Percentiles rank a stretch among this genome's conserved stretches.
These are phyloP conservation scores for Citrus maxima DNA, from an alignment of 345 rosid species.

Conservation along the genomic window DNA sequence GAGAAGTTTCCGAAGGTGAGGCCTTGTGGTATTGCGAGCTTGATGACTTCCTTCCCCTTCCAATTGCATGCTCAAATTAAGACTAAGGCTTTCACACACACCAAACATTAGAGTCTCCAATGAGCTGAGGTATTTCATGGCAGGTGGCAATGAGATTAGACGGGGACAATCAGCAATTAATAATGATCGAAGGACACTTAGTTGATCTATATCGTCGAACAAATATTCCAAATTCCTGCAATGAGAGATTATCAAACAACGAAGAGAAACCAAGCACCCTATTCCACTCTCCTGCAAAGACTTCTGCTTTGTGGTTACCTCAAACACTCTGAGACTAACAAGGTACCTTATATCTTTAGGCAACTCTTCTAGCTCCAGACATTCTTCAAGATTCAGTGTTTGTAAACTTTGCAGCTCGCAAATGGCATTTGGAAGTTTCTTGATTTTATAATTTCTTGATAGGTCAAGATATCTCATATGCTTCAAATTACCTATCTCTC, in stretches of 20 bases:
- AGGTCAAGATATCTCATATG: slow-evolving; percentile 24
- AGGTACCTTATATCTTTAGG: slow-evolving; percentile 16
- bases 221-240: background rate
- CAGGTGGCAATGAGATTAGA: slow-evolving; percentile 15
- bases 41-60: background rate
- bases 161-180: slow-evolving; percentile 2
- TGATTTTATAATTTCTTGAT: fast-evolving
- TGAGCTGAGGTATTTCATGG: slow-evolving; percentile 1
- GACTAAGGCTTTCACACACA: slow-evolving; percentile 13
- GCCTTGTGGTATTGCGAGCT: background rate
- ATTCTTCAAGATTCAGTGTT: background rate
- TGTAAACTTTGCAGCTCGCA: background rate
- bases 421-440: slow-evolving; percentile 16
- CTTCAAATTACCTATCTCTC: slow-evolving; percentile 14
- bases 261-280: background rate
- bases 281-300: background rate
- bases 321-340: slow-evolving; percentile 10
- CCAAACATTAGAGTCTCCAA: slow-evolving; percentile 16
- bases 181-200: slow-evolving; percentile 16
- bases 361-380: background rate
- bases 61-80: background rate
- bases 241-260: background rate
- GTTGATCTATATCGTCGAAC: slow-evolving; percentile 15
- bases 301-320: background rate
- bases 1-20: slow-evolving; percentile 10